A percentile compares a stretch with the other conserved stretches of the same genome.
Evolutionary conservation across 345 rosid genomes (phyloP).

Genomic region (Citrus reticulata): DNA sequence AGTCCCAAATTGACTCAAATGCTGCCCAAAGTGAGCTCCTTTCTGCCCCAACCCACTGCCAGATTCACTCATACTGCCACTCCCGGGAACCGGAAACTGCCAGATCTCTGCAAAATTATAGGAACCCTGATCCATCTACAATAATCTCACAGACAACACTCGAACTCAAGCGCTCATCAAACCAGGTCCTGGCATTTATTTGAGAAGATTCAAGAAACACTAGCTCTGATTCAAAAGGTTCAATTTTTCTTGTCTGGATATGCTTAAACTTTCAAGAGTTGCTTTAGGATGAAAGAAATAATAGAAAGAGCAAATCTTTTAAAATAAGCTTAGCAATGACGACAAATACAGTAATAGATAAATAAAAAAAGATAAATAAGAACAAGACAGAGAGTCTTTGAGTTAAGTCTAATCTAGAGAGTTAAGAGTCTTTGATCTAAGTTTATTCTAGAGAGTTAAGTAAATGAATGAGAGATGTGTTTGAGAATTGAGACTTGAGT

Average conservation of each 20-base stretch:
- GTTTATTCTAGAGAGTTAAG: not conserved
- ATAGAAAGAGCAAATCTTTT: not conserved
- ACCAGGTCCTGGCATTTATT: not conserved
- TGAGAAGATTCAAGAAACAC: not conserved
- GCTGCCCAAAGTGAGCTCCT: constrained; percentile 30
- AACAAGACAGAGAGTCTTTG: not conserved
- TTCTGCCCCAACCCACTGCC: constrained; percentile 28
- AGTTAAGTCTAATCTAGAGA: not conserved
- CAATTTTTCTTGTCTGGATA: not conserved
- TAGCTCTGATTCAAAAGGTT: not conserved
- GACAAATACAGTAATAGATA: not conserved
- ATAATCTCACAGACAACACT: not conserved
- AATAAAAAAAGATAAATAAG: not conserved
- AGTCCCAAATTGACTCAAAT: constrained; percentile 28
- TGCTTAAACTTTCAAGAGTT: not conserved
- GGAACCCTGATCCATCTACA: constrained; percentile 61
- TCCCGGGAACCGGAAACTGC: constrained; percentile 60
- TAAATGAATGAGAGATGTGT: not conserved
- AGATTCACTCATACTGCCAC: constrained; percentile 14
- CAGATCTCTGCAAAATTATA: constrained; percentile 74
- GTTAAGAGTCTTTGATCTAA: not conserved
- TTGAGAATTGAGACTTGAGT: not conserved
- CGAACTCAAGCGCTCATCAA: not conserved
- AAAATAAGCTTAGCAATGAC: not conserved
- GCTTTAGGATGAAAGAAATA: not conserved